phyloP scores from a whole-genome alignment of 441 rosid species.

The Pelargonium cotyledonis region DNA sequence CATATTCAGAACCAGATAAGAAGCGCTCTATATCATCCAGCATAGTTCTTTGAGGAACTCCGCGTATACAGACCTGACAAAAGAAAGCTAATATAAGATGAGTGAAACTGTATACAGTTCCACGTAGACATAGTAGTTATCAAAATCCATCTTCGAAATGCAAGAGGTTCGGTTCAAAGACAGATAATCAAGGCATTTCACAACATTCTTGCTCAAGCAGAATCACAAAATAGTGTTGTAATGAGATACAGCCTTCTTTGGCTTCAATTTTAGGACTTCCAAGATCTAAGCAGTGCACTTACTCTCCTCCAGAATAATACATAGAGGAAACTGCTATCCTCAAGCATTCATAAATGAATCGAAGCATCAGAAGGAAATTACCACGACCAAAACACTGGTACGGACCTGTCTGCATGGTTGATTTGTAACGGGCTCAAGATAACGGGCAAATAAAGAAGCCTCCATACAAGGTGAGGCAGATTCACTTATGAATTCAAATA shows the following conservation, averaged over 20 bases:
- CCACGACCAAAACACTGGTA: not conserved
- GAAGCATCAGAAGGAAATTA: not conserved
- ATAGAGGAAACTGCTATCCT: not conserved
- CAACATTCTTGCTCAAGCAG: no score
- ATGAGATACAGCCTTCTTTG: no score
- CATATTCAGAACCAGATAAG: constrained; percentile 57
- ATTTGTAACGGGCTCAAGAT: no score
- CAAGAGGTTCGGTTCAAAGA: no score
- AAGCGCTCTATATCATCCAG: constrained; percentile 68
- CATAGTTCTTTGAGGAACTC: constrained; percentile 44
- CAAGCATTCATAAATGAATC: not conserved
- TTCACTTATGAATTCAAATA: no score
- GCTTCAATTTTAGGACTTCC: not conserved
- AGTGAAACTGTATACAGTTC: not conserved
- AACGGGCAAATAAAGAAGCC: no score
- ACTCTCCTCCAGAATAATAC: not conserved
- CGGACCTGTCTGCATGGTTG: no score
- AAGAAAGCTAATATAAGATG: not conserved
- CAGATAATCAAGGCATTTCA: no score
- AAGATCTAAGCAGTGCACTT: not conserved
- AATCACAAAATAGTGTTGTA: no score
- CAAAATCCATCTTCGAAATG: not conserved
- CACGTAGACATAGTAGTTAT: not conserved
- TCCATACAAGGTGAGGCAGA: no score
- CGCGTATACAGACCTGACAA: constrained; percentile 57